Base-by-base conservation (phyloP, 305 asterid species). In the Fraxinus latifolia region DNA sequence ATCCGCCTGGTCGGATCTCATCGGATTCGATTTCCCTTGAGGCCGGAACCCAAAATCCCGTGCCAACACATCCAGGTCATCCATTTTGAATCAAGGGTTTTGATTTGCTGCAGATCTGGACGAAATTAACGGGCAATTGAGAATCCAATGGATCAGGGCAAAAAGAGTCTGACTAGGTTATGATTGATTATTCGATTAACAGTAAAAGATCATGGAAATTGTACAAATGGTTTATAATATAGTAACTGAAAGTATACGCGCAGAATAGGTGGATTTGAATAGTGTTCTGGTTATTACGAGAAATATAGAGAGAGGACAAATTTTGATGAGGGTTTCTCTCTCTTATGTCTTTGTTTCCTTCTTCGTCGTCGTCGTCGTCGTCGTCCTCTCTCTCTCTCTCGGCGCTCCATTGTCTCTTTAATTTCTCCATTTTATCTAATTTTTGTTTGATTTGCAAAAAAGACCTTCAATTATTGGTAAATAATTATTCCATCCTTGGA, bases 11-110 rank as follows among this genome's bases (percentile, higher is more conserved):
- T 82, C 83, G 83, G 93, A 89, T 91, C 97, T 91, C 99, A 94
- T 96, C 58, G 98, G 98, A 50, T 92, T 92, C 19, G 98, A 88
- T 89, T 96, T 96, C 34, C 97, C 97, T 25, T 91, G 93, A 3
- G 94, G 86, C 23, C 93, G 90, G 77, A 89, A 86, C 60, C 98
- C 98, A 79, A 84, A 91, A 77, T 91, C 93, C 8, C 97, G 90
- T 31, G 92, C 97, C 77, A 96, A 85, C 83, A 90, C 87, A 83
- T 94, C 96, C 79, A 96, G 91, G 82, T 96, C 98, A 76, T 96
- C 99, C 98, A 95, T 95, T 76, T 79, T 80, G 79, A 83, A 83
- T 73, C 78, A 76, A 73, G 71, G 82, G 23, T 31, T 33, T 76
- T 83, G 78, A 83, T 76, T 68, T 68, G 79, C 84, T 60, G 53